Evolutionary conservation across 2,329 filamentous ascomycete genomes (phyloP).

Genomic region (Tolypocladium sp.): DNA sequence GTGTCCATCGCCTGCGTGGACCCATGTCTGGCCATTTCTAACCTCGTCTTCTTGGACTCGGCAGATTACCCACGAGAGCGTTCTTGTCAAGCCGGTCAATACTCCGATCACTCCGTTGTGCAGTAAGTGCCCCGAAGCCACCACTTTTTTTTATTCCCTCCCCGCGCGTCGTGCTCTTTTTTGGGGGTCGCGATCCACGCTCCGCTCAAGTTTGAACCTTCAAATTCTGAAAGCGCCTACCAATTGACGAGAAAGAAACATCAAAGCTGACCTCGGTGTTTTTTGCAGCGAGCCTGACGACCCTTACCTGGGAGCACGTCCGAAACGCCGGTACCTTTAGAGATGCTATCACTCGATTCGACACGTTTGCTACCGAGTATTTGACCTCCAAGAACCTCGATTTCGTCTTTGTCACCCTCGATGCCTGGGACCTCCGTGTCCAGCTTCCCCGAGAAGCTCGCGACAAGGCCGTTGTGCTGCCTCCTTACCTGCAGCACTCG

Average conservation of each 20-base stretch:
- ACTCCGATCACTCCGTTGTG: slow-evolving; percentile 97
- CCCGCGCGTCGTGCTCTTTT: slow-evolving; percentile 1
- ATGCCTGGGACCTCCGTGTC: slow-evolving; percentile 96
- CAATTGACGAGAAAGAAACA: not conserved
- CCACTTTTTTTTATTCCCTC: slow-evolving; percentile 7
- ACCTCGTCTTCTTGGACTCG: slow-evolving; percentile 1
- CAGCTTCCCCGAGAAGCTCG: slow-evolving; percentile 95
- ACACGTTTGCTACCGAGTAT: slow-evolving; percentile 87
- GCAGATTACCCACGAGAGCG: slow-evolving; percentile 88
- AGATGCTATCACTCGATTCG: slow-evolving; percentile 92
- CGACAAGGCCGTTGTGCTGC: slow-evolving; percentile 94
- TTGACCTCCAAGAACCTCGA: slow-evolving; percentile 84
- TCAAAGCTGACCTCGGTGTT: slow-evolving; percentile 3
- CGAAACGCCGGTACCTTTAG: slow-evolving; percentile 95
- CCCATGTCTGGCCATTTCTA: slow-evolving; percentile 1
- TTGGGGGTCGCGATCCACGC: not conserved
- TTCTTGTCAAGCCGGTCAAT: slow-evolving; percentile 96
- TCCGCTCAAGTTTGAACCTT: not conserved
- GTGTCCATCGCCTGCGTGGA: not conserved
- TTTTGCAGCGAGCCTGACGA: slow-evolving; percentile 79
- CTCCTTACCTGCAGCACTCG: slow-evolving; percentile 94
- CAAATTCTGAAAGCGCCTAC: not conserved
- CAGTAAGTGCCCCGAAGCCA: slow-evolving; percentile 59
- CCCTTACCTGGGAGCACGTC: slow-evolving; percentile 97
- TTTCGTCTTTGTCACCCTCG: slow-evolving; percentile 96